Percentiles rank a stretch among this genome's conserved stretches.
Evolutionary conservation across 108 stramenopile genomes (phyloP).

Genomic region (Fistulifera solaris): DNA sequence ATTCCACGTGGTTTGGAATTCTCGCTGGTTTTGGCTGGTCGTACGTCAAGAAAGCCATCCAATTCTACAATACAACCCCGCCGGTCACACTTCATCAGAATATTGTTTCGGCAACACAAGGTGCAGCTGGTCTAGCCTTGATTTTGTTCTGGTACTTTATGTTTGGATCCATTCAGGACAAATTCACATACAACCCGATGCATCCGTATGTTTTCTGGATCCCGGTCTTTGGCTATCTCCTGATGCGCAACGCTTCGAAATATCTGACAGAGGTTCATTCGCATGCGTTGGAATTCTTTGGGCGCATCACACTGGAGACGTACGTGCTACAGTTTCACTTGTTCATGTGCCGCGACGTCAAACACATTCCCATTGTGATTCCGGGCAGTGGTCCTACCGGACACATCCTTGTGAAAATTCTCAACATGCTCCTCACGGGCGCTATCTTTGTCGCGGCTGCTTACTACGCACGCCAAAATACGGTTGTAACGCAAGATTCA

Average conservation of each 20-base stretch:
- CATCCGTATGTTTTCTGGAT: slow-evolving; percentile 85
- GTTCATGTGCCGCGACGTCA: slow-evolving; percentile 75
- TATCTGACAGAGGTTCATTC: slow-evolving; percentile 65
- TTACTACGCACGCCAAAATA: slow-evolving; percentile 45
- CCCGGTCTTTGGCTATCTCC: slow-evolving; percentile 73
- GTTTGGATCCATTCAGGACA: slow-evolving; percentile 56
- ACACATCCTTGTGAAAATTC: slow-evolving; percentile 22
- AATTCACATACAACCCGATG: slow-evolving; percentile 75
- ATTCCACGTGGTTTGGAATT: slow-evolving; percentile 54
- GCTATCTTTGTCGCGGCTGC: slow-evolving; percentile 40
- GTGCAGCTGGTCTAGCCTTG: slow-evolving; percentile 27
- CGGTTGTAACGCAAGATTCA: slow-evolving; percentile 43
- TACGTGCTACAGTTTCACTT: slow-evolving; percentile 93
- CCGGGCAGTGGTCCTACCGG: slow-evolving; percentile 51
- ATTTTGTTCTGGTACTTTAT: slow-evolving; percentile 42
- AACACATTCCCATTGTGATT: slow-evolving; percentile 58
- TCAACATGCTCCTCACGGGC: slow-evolving; percentile 56
- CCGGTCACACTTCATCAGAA: not conserved
- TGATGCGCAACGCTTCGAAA: slow-evolving; percentile 80
- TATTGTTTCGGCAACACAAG: slow-evolving; percentile 24
- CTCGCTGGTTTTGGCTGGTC: slow-evolving; percentile 43
- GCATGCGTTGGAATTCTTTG: slow-evolving; percentile 71
- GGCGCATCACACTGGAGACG: slow-evolving; percentile 87
- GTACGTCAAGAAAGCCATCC: slow-evolving; percentile 36
- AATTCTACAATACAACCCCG: not conserved